A percentile compares a stretch with the other conserved stretches of the same genome.
phyloP scores from a whole-genome alignment of 2,329 filamentous ascomycete genomes.

The Aureobasidium namibiae region DNA sequence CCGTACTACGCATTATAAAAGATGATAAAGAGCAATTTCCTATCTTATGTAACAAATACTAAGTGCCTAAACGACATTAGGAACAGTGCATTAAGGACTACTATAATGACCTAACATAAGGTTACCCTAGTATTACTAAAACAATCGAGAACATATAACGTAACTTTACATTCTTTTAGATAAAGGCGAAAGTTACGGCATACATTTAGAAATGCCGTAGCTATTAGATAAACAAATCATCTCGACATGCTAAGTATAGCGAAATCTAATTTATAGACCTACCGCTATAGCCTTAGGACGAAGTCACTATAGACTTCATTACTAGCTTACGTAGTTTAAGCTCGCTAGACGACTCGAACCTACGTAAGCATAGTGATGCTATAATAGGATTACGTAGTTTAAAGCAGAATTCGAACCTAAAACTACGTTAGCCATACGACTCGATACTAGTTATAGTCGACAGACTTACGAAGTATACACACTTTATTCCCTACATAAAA shows the following conservation, averaged over 20 bases:
- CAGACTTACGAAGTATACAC: slow-evolving; percentile 16
- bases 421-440: slow-evolving; percentile 11
- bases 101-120: background rate
- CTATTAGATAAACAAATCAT: slow-evolving; percentile 8
- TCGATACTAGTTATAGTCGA: slow-evolving; percentile 20
- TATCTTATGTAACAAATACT: background rate
- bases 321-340: slow-evolving; percentile 16
- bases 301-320: slow-evolving; percentile 21
- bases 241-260: slow-evolving; percentile 1
- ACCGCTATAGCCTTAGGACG: slow-evolving; percentile 11
- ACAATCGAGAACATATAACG: background rate
- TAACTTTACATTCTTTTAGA: background rate
- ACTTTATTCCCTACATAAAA: slow-evolving; percentile 16
- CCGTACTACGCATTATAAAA: background rate
- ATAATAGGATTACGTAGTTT: too few species aligned
- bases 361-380: background rate
- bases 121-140: slow-evolving; percentile 1
- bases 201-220: slow-evolving; percentile 6
- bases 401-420: too few species aligned
- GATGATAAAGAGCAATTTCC: slow-evolving; percentile 8
- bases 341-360: background rate
- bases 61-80: background rate
- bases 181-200: slow-evolving; percentile 6
- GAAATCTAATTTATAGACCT: background rate
- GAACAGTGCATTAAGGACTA: background rate